A percentile compares a stretch with the other conserved stretches of the same genome.
Conservation (phyloP, 2,329 filamentous ascomycete species). For the Dothideomycetes sp. region DNA sequence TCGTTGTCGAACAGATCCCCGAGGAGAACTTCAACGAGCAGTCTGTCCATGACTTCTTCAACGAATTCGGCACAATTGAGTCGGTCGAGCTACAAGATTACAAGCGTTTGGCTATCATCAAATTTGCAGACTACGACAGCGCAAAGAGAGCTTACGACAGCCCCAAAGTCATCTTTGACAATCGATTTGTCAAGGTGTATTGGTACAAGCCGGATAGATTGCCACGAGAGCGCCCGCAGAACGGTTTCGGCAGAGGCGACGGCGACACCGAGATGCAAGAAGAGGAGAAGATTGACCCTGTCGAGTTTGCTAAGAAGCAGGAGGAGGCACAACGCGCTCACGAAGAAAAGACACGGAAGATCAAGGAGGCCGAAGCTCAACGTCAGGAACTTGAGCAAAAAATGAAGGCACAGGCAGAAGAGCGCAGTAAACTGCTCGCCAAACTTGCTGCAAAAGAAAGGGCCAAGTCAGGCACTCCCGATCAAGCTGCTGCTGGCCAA, state of each 20-base stretch:
- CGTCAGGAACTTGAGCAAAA: conserved; percentile 57
- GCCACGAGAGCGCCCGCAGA: conserved; percentile 11
- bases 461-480: conserved; percentile 20
- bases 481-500: conserved; percentile 20
- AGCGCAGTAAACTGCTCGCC: conserved; percentile 53
- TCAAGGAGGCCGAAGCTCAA: conserved; percentile 53
- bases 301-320: conserved; percentile 60
- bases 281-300: conserved; percentile 55
- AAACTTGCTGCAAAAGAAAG: conserved; percentile 38
- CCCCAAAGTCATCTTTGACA: conserved; percentile 74
- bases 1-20: conserved; percentile 72
- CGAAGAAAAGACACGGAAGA: conserved; percentile 55
- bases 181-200: conserved; percentile 76
- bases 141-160: conserved; percentile 65
- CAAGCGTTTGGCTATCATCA: conserved; percentile 60
- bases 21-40: conserved; percentile 59
- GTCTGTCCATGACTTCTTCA: conserved; percentile 59
- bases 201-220: conserved; percentile 52
- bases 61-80: conserved; percentile 58
- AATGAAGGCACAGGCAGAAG: conserved; percentile 54
- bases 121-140: conserved; percentile 55
- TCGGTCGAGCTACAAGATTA: conserved; percentile 57
- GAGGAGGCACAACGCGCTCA: conserved; percentile 61
- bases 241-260: conserved; percentile 12
- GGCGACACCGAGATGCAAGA: conserved; percentile 22